Base-by-base conservation (phyloP, 2,329 filamentous ascomycete species). In the Alternaria tenuissima region DNA sequence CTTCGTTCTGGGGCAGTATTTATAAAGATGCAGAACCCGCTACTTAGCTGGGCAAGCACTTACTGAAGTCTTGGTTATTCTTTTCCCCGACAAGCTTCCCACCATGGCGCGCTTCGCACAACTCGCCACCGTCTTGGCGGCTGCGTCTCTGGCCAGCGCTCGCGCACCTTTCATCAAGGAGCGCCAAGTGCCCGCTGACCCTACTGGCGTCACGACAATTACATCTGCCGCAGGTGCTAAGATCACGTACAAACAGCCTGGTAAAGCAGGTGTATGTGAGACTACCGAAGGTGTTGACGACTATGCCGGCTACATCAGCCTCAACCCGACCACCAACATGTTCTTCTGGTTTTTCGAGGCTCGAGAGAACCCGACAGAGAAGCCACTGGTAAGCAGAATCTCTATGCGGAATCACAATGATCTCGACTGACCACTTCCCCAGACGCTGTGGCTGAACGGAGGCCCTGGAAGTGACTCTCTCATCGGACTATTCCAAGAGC, bases 401-500 rank as follows among this genome's bases (percentile, higher is more conserved):
- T 42, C n/a, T 11, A 3, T 3, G 20, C 3, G 20, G 3, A 20
- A 20, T 20, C 3, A 20, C 3, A 20, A 20, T 20, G 18, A 20
- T 20, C 18, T 20, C 18, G 18, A 20, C 18, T 20, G 30, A 61
- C 16, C n/a, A 41, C 2, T 9, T 46, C 7, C 11, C 2, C n/a
- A 59, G 54, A 85, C 83, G 0, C 57, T 77, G 9, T 86, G 84
- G 84, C 74, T 86, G 52, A 86, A 85, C 57, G 84, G 84, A 20
- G 84, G 83, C 0, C 84, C 84, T 0, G 86, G 86, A 52, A 59
- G 55, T 53, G 58, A 83, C 61, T 85, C 82, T 9, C 77, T 88
- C 70, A 84, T 87, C 59, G 85, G 86, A 1, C 70, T 88, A 3
- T 87, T 88, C 61, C 81, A 86, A 52, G 74, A 73, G 47, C 64